phyloP scores from a whole-genome alignment of 345 rosid species.

The Turnera subulata region DNA sequence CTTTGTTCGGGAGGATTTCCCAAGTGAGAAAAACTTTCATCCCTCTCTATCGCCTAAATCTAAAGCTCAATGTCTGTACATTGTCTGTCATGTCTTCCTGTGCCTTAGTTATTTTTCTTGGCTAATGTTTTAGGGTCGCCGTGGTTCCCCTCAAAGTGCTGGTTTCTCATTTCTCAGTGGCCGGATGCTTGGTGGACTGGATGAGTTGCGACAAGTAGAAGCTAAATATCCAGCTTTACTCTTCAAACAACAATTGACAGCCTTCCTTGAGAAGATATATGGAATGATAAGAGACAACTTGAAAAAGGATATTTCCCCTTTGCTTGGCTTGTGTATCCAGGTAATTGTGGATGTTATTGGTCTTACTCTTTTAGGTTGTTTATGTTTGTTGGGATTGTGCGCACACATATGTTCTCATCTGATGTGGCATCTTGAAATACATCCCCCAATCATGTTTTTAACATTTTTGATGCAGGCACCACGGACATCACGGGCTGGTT shows the following conservation, averaged over 20 bases:
- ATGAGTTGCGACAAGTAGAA: slow-evolving; percentile 83
- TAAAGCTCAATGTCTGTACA: slow-evolving; percentile 1
- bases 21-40: slow-evolving; percentile 16
- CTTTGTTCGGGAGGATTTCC: slow-evolving; percentile 24
- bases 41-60: neutral
- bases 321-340: slow-evolving; percentile 93
- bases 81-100: neutral
- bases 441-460: neutral
- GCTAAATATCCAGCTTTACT: slow-evolving; percentile 92
- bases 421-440: neutral
- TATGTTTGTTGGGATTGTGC: neutral
- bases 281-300: slow-evolving; percentile 93
- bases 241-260: slow-evolving; percentile 93
- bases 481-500: slow-evolving; percentile 75
- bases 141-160: slow-evolving; percentile 27
- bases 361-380: slow-evolving; percentile 1
- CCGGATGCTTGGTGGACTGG: slow-evolving; percentile 58
- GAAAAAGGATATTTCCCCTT: slow-evolving; percentile 86
- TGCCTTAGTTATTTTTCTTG: slow-evolving; percentile 3
- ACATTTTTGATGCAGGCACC: slow-evolving; percentile 58
- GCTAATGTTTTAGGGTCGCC: slow-evolving; percentile 48
- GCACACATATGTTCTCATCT: neutral
- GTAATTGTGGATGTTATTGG: slow-evolving; percentile 22
- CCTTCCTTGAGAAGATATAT: slow-evolving; percentile 92
- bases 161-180: slow-evolving; percentile 65